Percentiles rank a stretch among this genome's conserved stretches.
Conservation (phyloP, 2,329 filamentous ascomycete species). For the Talaromyces pinophilus region DNA sequence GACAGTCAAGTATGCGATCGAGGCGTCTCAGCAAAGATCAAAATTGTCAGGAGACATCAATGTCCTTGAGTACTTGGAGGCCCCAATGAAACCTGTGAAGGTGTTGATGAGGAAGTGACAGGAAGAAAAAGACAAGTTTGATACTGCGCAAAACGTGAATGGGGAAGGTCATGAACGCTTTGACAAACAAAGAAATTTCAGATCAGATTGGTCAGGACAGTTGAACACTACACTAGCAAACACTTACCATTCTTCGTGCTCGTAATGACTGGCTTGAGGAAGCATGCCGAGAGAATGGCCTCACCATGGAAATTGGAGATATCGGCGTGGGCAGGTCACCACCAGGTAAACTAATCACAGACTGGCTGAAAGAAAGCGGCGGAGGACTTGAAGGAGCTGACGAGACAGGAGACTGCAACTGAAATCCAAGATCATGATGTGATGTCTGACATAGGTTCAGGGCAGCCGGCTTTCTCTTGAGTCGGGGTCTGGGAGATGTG, state of each 20-base stretch:
- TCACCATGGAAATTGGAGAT: constrained; percentile 15
- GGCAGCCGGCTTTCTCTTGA: constrained; percentile 38
- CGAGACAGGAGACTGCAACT: constrained; percentile 29
- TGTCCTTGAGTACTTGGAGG: too few relatives aligned
- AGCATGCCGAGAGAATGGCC: constrained; percentile 11
- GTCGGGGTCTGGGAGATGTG: constrained; percentile 29
- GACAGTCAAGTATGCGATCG: not conserved
- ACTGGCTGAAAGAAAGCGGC: constrained; percentile 41
- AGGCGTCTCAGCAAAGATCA: not conserved
- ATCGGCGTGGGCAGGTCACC: constrained; percentile 23
- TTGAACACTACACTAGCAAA: not conserved
- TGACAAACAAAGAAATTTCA: not conserved
- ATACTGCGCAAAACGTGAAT: not conserved
- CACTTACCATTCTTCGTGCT: constrained; percentile 19
- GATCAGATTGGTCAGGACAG: not conserved
- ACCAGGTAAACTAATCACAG: constrained; percentile 27
- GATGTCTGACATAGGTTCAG: constrained; percentile 34
- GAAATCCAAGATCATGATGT: constrained; percentile 14
- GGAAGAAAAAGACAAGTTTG: not conserved
- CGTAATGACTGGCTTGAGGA: not conserved
- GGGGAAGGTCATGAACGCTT: not conserved
- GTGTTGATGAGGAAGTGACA: not conserved
- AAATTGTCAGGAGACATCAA: not conserved
- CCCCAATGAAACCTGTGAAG: not conserved
- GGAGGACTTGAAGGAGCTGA: constrained; percentile 39